Conservation (phyloP, 1,284 basidiomycete species). For the Porodaedalea pini region DNA sequence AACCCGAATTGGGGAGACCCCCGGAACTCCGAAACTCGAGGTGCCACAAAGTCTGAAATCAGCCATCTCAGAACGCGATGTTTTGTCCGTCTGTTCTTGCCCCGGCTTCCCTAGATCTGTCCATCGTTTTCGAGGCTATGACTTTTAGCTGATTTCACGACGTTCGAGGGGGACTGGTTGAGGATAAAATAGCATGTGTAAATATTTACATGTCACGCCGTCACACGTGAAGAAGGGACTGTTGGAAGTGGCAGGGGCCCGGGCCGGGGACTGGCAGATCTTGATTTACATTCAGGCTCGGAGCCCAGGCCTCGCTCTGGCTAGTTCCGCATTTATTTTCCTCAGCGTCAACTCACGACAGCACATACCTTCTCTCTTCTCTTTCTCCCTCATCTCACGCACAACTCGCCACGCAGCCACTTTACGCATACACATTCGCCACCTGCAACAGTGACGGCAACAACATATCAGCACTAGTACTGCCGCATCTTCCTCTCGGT, state of each 20-base stretch:
- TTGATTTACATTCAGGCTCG: constrained; percentile 2
- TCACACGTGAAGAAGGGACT: background rate
- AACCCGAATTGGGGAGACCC: background rate
- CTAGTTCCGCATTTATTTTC: background rate
- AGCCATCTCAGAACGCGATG: constrained; percentile 1
- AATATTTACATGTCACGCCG: too few species aligned
- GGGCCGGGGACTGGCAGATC: background rate
- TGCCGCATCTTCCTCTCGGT: background rate
- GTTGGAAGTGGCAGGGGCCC: background rate
- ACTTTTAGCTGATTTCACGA: background rate
- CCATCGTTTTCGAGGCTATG: background rate
- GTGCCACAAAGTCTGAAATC: constrained; percentile 2
- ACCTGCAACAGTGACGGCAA: background rate
- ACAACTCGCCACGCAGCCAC: background rate
- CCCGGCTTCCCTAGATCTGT: background rate
- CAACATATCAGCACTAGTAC: background rate
- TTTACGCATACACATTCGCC: background rate
- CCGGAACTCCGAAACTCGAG: background rate
- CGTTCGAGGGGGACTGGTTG: too few species aligned
- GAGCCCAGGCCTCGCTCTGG: background rate
- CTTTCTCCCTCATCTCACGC: too few species aligned
- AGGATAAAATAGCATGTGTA: too few species aligned
- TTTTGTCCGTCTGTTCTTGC: background rate
- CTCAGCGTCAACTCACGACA: too few species aligned
- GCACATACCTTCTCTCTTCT: too few species aligned